Base-by-base conservation (phyloP, 805 yeast genomes). In the Wickerhamiella nectarea region DNA sequence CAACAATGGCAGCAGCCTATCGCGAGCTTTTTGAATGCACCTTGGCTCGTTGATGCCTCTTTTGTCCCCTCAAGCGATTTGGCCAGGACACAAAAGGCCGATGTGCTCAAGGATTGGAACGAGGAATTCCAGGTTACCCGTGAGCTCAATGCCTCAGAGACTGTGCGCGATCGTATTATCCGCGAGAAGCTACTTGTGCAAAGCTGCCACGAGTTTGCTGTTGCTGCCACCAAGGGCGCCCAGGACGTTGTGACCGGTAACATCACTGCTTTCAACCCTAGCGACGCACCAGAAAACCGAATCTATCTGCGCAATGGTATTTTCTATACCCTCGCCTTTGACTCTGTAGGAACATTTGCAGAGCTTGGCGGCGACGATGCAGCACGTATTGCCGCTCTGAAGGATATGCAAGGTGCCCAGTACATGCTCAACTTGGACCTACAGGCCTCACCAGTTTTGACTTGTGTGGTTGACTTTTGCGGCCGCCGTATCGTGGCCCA, bases 401-500 rank as follows among this genome's bases (percentile, higher is more conserved):
- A 82, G 64, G 98, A 91, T 62, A 65, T 89, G 44, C 71, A 71
- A 28, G 79, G 87, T 20, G 72, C 85, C 37, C 76, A 72, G 54
- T 70, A 72, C 48, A 66, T 89, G 58, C 80, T 80, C 65, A 68
- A 75, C 52, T 62, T 80, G 36, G 84, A 80, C 53, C 56, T 75
- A 26, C 64, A 64, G 9, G 83, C 78, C 36, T 74, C 76, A 55
- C 78, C 80, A 41, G 68, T 89, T 47, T 74, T 83, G 53, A 82
- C 96, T 3, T 71, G 87, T n/a, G 71, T 86, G 46, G 83, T 89
- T 45, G 97, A 89, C 61, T 89, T 75, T 64, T 76, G 82, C 56
- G 98, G 97, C 48, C 79, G 76, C 55, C 74, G 97, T 60, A 68
- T 89, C 29, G 71, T 89, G 31, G 84, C 94, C 60, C 97, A 89